Percentiles rank a stretch among this genome's conserved stretches.
phyloP scores from a whole-genome alignment of 2,329 filamentous ascomycete species.

The Beauveria medogensis region DNA sequence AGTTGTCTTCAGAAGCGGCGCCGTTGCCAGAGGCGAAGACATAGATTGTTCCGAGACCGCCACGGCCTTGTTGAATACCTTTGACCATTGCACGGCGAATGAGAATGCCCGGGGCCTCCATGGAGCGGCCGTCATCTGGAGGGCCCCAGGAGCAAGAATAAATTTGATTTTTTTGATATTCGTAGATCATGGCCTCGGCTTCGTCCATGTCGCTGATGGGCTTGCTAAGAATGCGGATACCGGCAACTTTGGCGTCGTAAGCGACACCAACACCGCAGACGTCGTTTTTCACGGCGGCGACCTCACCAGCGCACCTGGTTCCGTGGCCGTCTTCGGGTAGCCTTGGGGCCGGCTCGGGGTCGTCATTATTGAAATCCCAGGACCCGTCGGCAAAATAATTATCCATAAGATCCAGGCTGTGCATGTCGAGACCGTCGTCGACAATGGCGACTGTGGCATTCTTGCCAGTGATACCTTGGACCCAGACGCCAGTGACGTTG shows the following conservation, averaged over 20 bases:
- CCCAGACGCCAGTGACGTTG: constrained; percentile 92
- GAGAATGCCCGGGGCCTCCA: constrained; percentile 86
- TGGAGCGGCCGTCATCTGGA: constrained; percentile 83
- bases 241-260: constrained; percentile 83
- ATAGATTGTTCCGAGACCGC: constrained; percentile 79
- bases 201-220: constrained; percentile 89
- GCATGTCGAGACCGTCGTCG: constrained; percentile 93
- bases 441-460: constrained; percentile 89
- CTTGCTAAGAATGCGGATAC: constrained; percentile 86
- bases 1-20: constrained; percentile 80
- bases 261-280: constrained; percentile 94
- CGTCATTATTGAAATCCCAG: constrained; percentile 90
- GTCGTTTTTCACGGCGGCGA: constrained; percentile 84
- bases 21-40: constrained; percentile 95
- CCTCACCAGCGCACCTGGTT: constrained; percentile 89
- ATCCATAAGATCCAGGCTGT: constrained; percentile 81
- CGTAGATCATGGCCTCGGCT: constrained; percentile 85
- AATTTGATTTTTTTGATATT: constrained; percentile 84
- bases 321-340: constrained; percentile 82
- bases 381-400: constrained; percentile 94
- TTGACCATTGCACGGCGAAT: constrained; percentile 89
- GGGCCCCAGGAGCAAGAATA: constrained; percentile 99
- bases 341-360: constrained; percentile 69
- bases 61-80: constrained; percentile 79
- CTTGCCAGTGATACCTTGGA: constrained; percentile 81